phyloP scores from a whole-genome alignment of 2,329 filamentous ascomycete genomes.

The Colletotrichum tanaceti region DNA sequence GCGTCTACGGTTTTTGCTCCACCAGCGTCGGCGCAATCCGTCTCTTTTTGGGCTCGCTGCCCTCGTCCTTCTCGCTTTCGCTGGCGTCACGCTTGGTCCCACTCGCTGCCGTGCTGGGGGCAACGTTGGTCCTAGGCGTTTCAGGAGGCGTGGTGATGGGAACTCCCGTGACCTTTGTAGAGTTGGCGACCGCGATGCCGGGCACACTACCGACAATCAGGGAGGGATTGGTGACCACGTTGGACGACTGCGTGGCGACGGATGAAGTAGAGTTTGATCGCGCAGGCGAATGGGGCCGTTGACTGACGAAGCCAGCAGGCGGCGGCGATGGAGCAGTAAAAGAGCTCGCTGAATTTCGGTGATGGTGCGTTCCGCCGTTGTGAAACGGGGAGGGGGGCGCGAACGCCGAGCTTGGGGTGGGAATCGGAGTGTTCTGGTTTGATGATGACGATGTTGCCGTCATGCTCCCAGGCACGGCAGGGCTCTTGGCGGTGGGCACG shows the following conservation, averaged over 20 bases:
- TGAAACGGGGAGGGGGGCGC: slow-evolving; percentile 71
- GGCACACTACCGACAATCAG: slow-evolving; percentile 83
- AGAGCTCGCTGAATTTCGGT: slow-evolving; percentile 69
- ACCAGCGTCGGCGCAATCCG: slow-evolving; percentile 76
- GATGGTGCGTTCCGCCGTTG: slow-evolving; percentile 61
- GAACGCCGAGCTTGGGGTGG: slow-evolving; percentile 75
- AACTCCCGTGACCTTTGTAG: slow-evolving; percentile 70
- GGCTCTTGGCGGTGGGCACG: slow-evolving; percentile 61
- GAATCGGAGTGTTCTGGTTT: slow-evolving; percentile 74
- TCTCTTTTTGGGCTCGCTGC: slow-evolving; percentile 72
- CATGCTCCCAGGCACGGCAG: slow-evolving; percentile 49
- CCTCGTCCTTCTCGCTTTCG: slow-evolving; percentile 65
- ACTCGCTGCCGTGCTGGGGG: slow-evolving; percentile 45
- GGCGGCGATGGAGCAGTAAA: slow-evolving; percentile 69
- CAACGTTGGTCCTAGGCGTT: slow-evolving; percentile 74
- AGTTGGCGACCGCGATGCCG: slow-evolving; percentile 78
- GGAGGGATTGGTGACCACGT: slow-evolving; percentile 79
- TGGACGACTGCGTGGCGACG: slow-evolving; percentile 73
- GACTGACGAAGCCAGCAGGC: slow-evolving; percentile 67
- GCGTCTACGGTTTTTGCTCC: slow-evolving; percentile 41
- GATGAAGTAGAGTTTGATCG: slow-evolving; percentile 89
- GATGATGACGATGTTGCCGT: slow-evolving; percentile 59
- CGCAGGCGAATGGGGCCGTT: slow-evolving; percentile 80
- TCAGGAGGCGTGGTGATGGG: slow-evolving; percentile 91
- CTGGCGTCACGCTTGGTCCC: slow-evolving; percentile 69